Evolutionary conservation across 2,329 filamentous ascomycete genomes (phyloP), one percentile per base, ranked within the genome.

Genomic region (Microthyrium microscopicum): DNA sequence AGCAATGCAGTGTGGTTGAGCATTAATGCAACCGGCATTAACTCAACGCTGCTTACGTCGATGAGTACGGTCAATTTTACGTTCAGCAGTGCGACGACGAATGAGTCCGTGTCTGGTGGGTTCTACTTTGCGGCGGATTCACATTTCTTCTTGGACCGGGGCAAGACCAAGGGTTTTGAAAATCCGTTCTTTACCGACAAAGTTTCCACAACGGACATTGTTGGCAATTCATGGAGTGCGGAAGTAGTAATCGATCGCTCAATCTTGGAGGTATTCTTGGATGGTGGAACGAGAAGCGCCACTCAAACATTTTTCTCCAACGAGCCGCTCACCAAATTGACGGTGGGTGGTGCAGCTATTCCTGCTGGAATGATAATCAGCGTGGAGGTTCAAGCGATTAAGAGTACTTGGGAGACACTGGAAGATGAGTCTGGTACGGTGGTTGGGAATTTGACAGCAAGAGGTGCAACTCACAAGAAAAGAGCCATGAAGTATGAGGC

Each of bases 161-260:
- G 60, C 8, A 47, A 57, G 12, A 54, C 64, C 5, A 45, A 51
- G 13, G 66, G 62, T 2, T 70, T 66, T 43, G 57, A 62, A 12
- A 66, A 68, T 39, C 54, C 59, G 2, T 67, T 64, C 49, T 70
- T 70, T 46, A 69, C 62, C 0, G 62, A 70, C 39, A 64, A 66
- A 41, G 67, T 71, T 45, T 55, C 50, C 4, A 49, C 50, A 4
- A 49, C 47, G 1, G 41, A 42, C 1, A 38, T 50, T 1, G 47
- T 48, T 27, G 40, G 46, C 15, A 39, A 44, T 1, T 44, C 44
- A 1, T 61, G 56, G 49, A 41, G 44, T 37, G 47, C 72, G 21
- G 58, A 60, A 31, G 61, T 60, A 1, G 54, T 72, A 3, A 53
- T 71, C 4, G 69, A 73, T 43, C 53, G 65, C 4, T 62, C 56